A percentile compares a stretch with the other conserved stretches of the same genome.
These are phyloP conservation scores for Angophora floribunda DNA, from an alignment of 345 rosid genomes.

Conservation along the genomic window DNA sequence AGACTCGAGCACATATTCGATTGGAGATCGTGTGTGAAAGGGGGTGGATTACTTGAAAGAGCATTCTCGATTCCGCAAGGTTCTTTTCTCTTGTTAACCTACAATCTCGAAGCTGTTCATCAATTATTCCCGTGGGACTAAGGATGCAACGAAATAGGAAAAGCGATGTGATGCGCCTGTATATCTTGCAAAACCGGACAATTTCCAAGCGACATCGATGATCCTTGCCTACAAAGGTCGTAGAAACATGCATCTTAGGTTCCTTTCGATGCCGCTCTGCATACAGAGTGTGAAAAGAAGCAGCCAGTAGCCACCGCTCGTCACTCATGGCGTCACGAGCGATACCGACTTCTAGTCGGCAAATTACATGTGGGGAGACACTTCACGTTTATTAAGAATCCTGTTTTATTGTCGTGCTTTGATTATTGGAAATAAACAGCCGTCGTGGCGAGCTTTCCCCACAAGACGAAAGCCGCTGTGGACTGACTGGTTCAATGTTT, in stretches of 20 bases:
- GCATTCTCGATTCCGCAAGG: neutral
- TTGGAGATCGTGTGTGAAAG: neutral
- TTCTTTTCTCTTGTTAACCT: neutral
- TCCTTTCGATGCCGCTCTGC: neutral
- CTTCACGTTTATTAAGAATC: neutral
- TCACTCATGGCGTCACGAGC: neutral
- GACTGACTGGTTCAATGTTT: neutral
- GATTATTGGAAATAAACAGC: neutral
- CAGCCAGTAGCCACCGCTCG: neutral
- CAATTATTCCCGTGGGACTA: neutral
- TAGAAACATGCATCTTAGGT: neutral
- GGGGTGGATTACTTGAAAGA: neutral
- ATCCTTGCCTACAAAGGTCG: neutral
- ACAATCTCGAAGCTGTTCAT: neutral
- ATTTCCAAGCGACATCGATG: neutral
- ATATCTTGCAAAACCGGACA: neutral
- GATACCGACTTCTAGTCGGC: neutral
- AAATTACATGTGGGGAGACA: neutral
- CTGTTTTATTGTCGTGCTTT: neutral
- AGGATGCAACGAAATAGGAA: neutral
- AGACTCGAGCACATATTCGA: neutral
- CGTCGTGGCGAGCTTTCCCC: neutral
- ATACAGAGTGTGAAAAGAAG: neutral
- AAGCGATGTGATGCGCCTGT: neutral
- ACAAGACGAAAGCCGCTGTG: neutral